phyloP scores from a whole-genome alignment of 805 yeast species.

The Teunomyces stri region DNA sequence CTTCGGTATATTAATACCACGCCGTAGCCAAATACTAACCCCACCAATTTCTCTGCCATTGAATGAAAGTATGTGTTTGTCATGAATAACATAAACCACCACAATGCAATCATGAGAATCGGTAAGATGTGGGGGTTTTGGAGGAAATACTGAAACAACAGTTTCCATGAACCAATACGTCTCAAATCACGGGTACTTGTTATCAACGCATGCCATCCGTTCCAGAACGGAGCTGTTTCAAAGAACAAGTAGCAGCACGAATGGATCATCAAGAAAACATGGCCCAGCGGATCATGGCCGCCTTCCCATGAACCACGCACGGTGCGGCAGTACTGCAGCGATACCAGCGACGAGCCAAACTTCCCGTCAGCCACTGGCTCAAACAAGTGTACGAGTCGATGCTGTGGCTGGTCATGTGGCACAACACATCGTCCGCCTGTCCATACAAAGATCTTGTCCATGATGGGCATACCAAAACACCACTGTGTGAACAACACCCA shows the following conservation, averaged over 20 bases:
- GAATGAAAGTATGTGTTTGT: slow-evolving; percentile 87
- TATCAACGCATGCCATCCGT: slow-evolving; percentile 17
- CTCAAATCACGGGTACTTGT: neutral
- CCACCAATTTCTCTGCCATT: slow-evolving; percentile 68
- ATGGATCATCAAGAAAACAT: slow-evolving; percentile 73
- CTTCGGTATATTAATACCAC: slow-evolving; percentile 41
- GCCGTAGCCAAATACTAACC: slow-evolving; percentile 63
- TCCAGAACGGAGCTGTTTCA: slow-evolving; percentile 50
- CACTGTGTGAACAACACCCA: slow-evolving; percentile 89
- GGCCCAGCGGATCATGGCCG: slow-evolving; percentile 97
- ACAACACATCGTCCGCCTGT: slow-evolving; percentile 80
- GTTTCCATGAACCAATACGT: neutral
- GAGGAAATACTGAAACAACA: slow-evolving; percentile 8
- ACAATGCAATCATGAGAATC: slow-evolving; percentile 39
- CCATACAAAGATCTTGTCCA: slow-evolving; percentile 76
- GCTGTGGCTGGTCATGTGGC: neutral
- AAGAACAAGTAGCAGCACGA: slow-evolving; percentile 63
- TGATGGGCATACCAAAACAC: slow-evolving; percentile 79
- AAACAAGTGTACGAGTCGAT: slow-evolving; percentile 11
- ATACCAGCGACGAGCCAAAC: slow-evolving; percentile 11
- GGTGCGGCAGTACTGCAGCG: slow-evolving; percentile 35
- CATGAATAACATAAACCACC: slow-evolving; percentile 87
- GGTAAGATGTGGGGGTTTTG: slow-evolving; percentile 27
- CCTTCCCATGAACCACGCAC: slow-evolving; percentile 69
- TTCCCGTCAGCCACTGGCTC: neutral